Base-by-base conservation (phyloP, 1,284 basidiomycete species). In the Ustanciosporium gigantosporum region DNA sequence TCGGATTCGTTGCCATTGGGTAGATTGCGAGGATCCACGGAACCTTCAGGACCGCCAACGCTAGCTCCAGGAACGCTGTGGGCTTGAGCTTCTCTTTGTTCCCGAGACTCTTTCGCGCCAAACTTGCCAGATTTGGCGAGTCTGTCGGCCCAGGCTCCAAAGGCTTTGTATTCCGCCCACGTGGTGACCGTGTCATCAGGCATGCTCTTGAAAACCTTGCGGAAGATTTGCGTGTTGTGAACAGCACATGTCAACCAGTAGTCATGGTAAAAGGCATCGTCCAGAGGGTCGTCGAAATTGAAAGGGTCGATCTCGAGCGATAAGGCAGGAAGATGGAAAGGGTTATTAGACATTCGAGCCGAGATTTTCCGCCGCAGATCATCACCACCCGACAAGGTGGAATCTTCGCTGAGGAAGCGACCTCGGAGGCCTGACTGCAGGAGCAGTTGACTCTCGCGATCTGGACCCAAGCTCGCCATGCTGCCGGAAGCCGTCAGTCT, bases 171-270 rank as follows among this genome's bases (percentile, higher is more conserved):
- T 39, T 72, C 71, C 15, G 57, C 53, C 75, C 75, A 77, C 13
- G 74, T 76, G 32, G 60, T 73, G 11, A 76, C 66, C 31, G 60
- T 70, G 42, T 77, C 72, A 46, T 77, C 75, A 2, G 75, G 75
- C 6, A 74, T 67, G 31, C 70, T 69, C 32, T 69, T 70, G 65
- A 77, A 76, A 38, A 76, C 74, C 22, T 67, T 66, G n/a, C 74
- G 53, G 60, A 59, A 77, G 32, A 76, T 68, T 40, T 62, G 59
- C 34, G 72, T 77, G 46, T 77, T 77, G 56, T 71, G 69, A 25
- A 68, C 60, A 2, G 75, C 75, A 5, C 62, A 52, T 2, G 64
- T 61, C 3, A 69, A 44, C 75, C 75, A 77, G 16, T 68, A 48
- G 31, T 71, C 67, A 24, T 70, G 40, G 46, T 71, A 77, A 48